Conservation (phyloP, 2,329 filamentous ascomycete species). For the Penicillium psychrosexuale region DNA sequence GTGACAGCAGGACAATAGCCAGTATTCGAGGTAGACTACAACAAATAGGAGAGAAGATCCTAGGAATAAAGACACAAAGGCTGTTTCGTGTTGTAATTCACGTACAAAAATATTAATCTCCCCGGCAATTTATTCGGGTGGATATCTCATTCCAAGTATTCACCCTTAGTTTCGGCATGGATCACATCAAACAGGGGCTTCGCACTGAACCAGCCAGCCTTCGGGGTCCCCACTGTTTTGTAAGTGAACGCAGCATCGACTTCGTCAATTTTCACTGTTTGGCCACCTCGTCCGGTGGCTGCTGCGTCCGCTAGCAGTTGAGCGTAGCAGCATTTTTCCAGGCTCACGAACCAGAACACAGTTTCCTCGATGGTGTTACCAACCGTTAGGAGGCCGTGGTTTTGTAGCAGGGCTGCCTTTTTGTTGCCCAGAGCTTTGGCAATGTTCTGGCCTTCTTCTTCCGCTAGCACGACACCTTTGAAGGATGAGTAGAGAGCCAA, state of each 20-base stretch:
- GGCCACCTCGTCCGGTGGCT: constrained; percentile 55
- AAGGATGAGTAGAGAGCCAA: constrained; percentile 53
- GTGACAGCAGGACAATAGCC: background rate
- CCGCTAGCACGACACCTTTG: constrained; percentile 53
- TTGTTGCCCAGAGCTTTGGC: constrained; percentile 48
- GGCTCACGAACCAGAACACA: constrained; percentile 53
- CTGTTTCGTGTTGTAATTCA: background rate
- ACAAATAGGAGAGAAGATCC: background rate
- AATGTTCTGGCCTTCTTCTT: constrained; percentile 54
- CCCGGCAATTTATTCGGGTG: background rate
- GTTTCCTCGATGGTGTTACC: constrained; percentile 51
- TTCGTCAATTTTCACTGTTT: constrained; percentile 65
- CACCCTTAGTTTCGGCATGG: constrained; percentile 57
- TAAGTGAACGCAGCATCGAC: constrained; percentile 67
- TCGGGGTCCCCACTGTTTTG: constrained; percentile 60
- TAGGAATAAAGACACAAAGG: background rate
- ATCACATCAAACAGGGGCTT: constrained; percentile 70
- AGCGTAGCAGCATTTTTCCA: constrained; percentile 55
- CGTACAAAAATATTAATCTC: background rate
- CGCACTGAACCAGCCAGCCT: constrained; percentile 67
- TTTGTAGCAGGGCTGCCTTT: constrained; percentile 54
- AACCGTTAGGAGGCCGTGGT: constrained; percentile 53
- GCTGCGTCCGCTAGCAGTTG: constrained; percentile 55
- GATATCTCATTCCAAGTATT: constrained; percentile 49
- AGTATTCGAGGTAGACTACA: background rate